phyloP scores from a whole-genome alignment of 2,329 filamentous ascomycete genomes.

The Parafenestella ontariensis region DNA sequence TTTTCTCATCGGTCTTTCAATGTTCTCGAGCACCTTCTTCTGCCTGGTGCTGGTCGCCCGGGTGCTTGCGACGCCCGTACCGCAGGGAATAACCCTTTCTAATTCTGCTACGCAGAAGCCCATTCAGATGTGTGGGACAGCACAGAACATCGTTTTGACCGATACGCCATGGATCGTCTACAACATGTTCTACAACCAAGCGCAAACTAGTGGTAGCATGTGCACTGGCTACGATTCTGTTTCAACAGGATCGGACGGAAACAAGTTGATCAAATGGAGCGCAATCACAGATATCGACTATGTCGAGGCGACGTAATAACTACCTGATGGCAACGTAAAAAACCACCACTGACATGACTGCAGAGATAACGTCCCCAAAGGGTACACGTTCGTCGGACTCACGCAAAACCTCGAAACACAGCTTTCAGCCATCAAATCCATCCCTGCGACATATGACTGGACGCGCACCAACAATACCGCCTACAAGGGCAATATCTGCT shows the following conservation, averaged over 20 bases:
- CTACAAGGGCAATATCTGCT: conserved; percentile 55
- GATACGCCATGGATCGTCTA: conserved; percentile 55
- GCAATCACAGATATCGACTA: conserved; percentile 51
- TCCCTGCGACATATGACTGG: conserved; percentile 53
- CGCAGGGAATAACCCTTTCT: conserved; percentile 19
- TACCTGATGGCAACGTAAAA: no score
- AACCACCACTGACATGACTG: conserved; percentile 10
- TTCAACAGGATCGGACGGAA: conserved; percentile 35
- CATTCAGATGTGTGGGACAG: conserved; percentile 20
- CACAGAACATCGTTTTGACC: conserved; percentile 39
- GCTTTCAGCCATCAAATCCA: conserved; percentile 49
- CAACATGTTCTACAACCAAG: conserved; percentile 56
- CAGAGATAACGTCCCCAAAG: conserved; percentile 51
- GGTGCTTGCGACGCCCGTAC: conserved; percentile 12
- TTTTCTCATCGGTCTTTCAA: no score
- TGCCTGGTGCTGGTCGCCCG: conserved; percentile 19
- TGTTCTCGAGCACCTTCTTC: no score
- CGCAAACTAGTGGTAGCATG: conserved; percentile 48
- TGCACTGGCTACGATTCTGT: conserved; percentile 51
- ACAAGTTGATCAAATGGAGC: conserved; percentile 49
- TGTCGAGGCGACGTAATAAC: no score
- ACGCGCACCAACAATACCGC: conserved; percentile 49
- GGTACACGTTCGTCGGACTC: conserved; percentile 55
- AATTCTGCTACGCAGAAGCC: conserved; percentile 20
- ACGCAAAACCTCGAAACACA: conserved; percentile 52